Evolutionary conservation across 179 eudicot species (phyloP), one percentile per base, ranked within the genome.

Genomic region (Nepenthes alata): DNA sequence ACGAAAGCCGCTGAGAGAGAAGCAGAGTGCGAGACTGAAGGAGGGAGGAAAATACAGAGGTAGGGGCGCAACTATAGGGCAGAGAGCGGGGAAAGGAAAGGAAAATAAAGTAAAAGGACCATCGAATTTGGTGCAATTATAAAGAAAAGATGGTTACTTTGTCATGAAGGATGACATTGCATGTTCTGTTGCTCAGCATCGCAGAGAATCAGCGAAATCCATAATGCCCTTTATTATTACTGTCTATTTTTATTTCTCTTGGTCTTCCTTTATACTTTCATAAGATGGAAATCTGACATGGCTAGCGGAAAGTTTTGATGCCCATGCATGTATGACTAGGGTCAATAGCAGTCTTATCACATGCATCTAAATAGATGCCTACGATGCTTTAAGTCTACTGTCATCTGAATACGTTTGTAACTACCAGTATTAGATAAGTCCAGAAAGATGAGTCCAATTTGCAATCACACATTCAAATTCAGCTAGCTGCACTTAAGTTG

Each of bases 101-200:
- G 45, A 41, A 41, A 41, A 0, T 41, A 41, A 41, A 41, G 45
- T 41, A 41, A 41, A 41, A 41, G 45, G 45, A 41, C 45, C 45
- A 41, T 41, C 6, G 5, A 41, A 41, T 41, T 41, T 41, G 45
- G 45, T 41, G 45, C 45, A 41, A 41, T 41, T 41, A 41, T 7
- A 52, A 41, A 53, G 38, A 45, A 58, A 68, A 74, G 64, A 71
- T 47, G 3, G 74, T 61, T 78, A 70, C 84, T 81, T 86, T 81
- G 83, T 66, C 50, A 74, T 51, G 53, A 70, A 82, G 78, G 74
- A 41, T 71, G 68, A 64, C 64, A 57, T 37, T 72, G 77, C 75
- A 73, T 78, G 75, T 72, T 67, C 61, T 65, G 52, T 50, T 58
- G 69, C 58, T 69, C 48, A 52, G 52, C 67, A 64, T 63, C 65